Evolutionary conservation across 2,329 filamentous ascomycete species (phyloP), one percentile per base, ranked within the genome.

Genomic region (Trichoderma gracile): DNA sequence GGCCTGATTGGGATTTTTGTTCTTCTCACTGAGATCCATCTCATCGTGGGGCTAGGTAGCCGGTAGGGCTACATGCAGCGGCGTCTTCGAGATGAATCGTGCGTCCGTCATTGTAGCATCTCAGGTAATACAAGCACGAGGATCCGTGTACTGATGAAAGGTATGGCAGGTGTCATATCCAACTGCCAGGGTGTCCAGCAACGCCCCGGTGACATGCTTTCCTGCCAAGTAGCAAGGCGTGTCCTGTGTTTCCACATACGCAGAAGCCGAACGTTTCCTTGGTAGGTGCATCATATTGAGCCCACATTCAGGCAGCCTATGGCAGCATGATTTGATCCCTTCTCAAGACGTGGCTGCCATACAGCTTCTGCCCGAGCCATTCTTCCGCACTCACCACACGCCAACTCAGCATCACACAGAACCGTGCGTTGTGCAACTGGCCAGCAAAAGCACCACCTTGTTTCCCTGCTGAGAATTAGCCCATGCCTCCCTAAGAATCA

Each of bases 1-100:
- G 58, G 17, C 38, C 25, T 52, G 47, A 17, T 25, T 49, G 25
- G 61, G 61, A 42, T 43, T 45, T 63, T 42, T n/a, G n/a, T n/a
- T n/a, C n/a, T 63, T 49, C 45, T 19, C 3, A 14, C 25, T 17
- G 25, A 50, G 33, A 33, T 33, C 50, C 50, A 47, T 46, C 14
- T 47, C 61, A 52, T 61, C 47, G 57, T 25, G 46, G 57, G 40
- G 19, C 33, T 45, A 61, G 61, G 23, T 57, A 63, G 61, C 61
- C 53, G 63, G 63, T 65, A 65, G 63, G 63, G 63, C 63, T 65
- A 55, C 55, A 52, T 49, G 42, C 33, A 21, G 45, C 27, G 17
- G 49, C 30, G 49, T 52, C 2, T 62, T 45, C 19, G 27, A 30
- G 27, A 40, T 54, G 53, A 46, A 49, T 54, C 40, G 47, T 42